These are phyloP conservation scores for Erysimum cheiranthoides DNA, from an alignment of 345 rosid genomes.

Conservation along the genomic window DNA sequence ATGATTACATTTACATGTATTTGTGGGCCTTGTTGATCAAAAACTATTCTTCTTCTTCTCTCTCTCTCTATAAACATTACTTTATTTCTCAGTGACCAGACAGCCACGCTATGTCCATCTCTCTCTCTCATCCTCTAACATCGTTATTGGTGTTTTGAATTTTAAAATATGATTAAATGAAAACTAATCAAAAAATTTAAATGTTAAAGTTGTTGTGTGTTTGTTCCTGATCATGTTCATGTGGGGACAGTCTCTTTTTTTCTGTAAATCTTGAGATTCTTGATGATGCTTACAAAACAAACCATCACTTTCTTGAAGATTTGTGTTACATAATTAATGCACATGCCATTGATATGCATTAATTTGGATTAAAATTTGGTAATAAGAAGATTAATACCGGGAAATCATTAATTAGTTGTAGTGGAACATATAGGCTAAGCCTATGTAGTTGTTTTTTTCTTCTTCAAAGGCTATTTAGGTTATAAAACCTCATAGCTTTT, in stretches of 20 bases:
- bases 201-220: conserved; percentile 35
- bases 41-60: conserved; percentile 13
- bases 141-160: conserved; percentile 38
- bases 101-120: conserved; percentile 47
- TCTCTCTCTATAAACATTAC: conserved; percentile 27
- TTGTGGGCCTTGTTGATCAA: conserved; percentile 48
- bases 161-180: conserved; percentile 6
- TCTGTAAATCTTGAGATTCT: conserved; percentile 26
- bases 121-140: conserved; percentile 11
- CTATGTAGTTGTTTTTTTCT: conserved; percentile 7
- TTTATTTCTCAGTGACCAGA: conserved; percentile 43
- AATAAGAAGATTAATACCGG: neutral
- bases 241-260: conserved; percentile 32
- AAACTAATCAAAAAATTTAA: conserved; percentile 23
- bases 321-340: conserved; percentile 22
- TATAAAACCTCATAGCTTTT: neutral
- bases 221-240: conserved; percentile 14
- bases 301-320: conserved; percentile 42
- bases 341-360: conserved; percentile 22
- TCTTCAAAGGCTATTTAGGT: conserved; percentile 17
- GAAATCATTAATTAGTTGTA: conserved; percentile 12
- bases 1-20: conserved; percentile 49
- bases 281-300: conserved; percentile 44
- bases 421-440: conserved; percentile 1
- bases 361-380: neutral